Base-by-base conservation (phyloP, 257 asterid genomes). In the Solanum rostratum region DNA sequence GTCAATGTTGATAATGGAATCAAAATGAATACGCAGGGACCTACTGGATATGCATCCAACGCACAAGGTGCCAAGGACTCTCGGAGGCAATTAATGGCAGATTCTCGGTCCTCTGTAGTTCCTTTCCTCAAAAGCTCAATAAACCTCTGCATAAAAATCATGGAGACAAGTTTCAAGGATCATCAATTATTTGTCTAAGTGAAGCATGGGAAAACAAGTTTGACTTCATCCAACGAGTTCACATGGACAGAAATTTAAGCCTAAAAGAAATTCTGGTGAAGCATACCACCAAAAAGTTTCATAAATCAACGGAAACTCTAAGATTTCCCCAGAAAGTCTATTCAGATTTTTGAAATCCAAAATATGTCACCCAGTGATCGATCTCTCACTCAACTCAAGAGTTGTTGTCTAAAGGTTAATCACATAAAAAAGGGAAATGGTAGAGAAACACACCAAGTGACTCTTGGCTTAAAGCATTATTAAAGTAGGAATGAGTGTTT, bases 51-150 rank as follows among this genome's bases (percentile, higher is more conserved):
- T 70, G 99, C 99, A 92, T 92, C 95, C 22, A 97, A 90, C 7
- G 99, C 99, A 88, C 98, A 94, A 19, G 99, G 98, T 19, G 99
- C 99, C 54, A 97, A 97, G 60, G 97, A 92, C 63, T 88, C 89
- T 33, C 98, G 91, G 81, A 91, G 90, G 78, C 97, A 97, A 81
- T 91, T 84, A 52, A 97, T 93, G 2, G 98, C 99, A 46, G 93
- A 93, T 83, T 92, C 94, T 39, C 97, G 97, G 88, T 91, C 98
- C 91, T 92, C 92, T 50, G 83, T 84, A 73, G 94, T 95, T 86
- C 98, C 98, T 87, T 90, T 95, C 91, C 98, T 94, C 39, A 97
- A 86, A 12, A 97, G 89, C 92, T 97, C 99, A 80, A 97, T 91
- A 86, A 97, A 97, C 91, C 92, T 95, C 99, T 96, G 89, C 60